A percentile compares a stretch with the other conserved stretches of the same genome.
These are phyloP conservation scores for Cystoderma amianthinum DNA, from an alignment of 768 basidiomycete genomes.

Conservation along the genomic window DNA sequence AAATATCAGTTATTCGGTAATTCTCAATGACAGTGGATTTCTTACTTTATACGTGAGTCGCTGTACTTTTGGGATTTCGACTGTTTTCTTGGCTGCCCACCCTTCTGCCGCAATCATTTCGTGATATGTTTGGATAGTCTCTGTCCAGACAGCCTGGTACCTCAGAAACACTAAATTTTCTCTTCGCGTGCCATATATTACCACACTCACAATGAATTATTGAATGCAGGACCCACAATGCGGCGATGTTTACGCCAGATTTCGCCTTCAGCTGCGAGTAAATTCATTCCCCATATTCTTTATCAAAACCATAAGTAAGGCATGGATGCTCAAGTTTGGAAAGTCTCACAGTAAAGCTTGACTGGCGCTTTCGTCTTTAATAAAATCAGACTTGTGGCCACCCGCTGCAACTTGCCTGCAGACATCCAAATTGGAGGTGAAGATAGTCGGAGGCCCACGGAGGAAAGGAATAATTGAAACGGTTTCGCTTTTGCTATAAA, in stretches of 20 bases:
- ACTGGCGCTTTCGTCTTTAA: neutral
- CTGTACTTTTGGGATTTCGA: slow-evolving; percentile 11
- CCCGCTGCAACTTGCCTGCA: neutral
- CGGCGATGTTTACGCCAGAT: slow-evolving; percentile 31
- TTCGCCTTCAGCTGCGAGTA: slow-evolving; percentile 28
- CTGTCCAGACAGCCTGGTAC: slow-evolving; percentile 20
- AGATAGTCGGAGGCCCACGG: neutral
- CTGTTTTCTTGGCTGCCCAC: slow-evolving; percentile 10
- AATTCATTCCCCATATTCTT: slow-evolving; percentile 27
- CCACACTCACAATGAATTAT: slow-evolving; percentile 19
- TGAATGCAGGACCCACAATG: slow-evolving; percentile 30
- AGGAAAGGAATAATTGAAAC: neutral
- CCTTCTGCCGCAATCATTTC: slow-evolving; percentile 19
- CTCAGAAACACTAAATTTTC: slow-evolving; percentile 7
- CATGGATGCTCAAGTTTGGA: neutral
- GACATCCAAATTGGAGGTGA: slow-evolving; percentile 2
- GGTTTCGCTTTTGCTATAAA: neutral
- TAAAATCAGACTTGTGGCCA: slow-evolving; percentile 2
- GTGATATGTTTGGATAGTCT: slow-evolving; percentile 15
- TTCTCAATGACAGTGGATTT: neutral
- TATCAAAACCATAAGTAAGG: neutral
- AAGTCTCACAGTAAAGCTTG: neutral
- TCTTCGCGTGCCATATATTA: neutral
- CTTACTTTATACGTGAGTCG: slow-evolving; percentile 13
- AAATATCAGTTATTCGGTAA: neutral